Base-by-base conservation (phyloP, 371 early-diverging fungal species). In the Saksenaea vasiformis region DNA sequence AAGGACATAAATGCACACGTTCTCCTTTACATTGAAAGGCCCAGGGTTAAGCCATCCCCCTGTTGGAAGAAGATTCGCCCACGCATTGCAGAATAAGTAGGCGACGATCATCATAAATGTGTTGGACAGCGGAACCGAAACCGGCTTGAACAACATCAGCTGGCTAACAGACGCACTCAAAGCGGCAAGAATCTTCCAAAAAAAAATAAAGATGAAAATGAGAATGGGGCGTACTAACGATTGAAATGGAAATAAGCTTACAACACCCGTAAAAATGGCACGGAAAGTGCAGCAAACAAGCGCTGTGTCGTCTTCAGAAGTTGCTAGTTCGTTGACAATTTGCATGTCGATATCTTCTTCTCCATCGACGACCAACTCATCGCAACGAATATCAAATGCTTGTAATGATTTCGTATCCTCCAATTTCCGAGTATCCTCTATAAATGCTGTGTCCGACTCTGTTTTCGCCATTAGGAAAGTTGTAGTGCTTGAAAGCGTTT, bases 91-190 rank as follows among this genome's bases (percentile, higher is more conserved):
- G 14, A 78, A 62, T 1, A 77, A 71, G 58, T 76, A 78, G 13
- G 81, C 76, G 5, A 80, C 36, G 65, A 80, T 72, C 3, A 80
- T 54, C 76, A 80, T 71, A 17, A 80, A 80, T 2, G 72, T 73
- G 54, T 76, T 72, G 11, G 78, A 74, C 0, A 80, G 56, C 2
- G 78, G 67, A 13, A 76, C 43, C 1, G 69, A 69, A 2, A 80
- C 78, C 1, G 81, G 81, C 51, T 80, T 80, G 55, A 80, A 80
- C 1, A 64, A 17, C 74, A 78, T 78, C 0, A 80, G 64, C 27
- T 80, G 81, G 47, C 64, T 61, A 2, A 80, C 74, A 0, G 81
- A 73, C 3, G 81, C 70, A 58, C 76, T 71, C 14, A 80, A 58
- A 60, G 67, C 67, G 22, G 73, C 72, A 13, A 81, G 64, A 8